Percentiles rank a stretch among this genome's conserved stretches.
Evolutionary conservation across 345 rosid species (phyloP).

Genomic region (Anastatica hierochuntica): DNA sequence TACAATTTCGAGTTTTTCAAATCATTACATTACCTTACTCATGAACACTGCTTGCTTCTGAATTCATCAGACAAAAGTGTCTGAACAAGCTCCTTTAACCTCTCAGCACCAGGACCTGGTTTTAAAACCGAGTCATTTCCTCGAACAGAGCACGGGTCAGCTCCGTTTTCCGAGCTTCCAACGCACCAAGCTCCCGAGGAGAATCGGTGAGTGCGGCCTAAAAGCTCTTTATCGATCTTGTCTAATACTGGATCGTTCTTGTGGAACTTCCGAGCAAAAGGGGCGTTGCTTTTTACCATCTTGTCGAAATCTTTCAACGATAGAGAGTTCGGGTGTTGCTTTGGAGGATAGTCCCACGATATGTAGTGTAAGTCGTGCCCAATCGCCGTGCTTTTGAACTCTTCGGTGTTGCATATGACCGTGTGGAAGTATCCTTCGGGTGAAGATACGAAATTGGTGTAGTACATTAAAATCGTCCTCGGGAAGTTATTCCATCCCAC

Average conservation of each 20-base stretch:
- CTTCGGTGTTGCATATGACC: slow-evolving; percentile 68
- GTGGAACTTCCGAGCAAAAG: slow-evolving; percentile 81
- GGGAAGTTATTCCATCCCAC: slow-evolving; percentile 98
- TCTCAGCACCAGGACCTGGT: slow-evolving; percentile 68
- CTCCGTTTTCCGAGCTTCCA: slow-evolving; percentile 19
- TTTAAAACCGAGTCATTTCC: slow-evolving; percentile 35
- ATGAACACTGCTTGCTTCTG: slow-evolving; percentile 44
- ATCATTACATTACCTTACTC: slow-evolving; percentile 11
- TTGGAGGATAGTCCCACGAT: slow-evolving; percentile 89
- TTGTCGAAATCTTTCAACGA: slow-evolving; percentile 43
- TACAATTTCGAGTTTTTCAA: slow-evolving; percentile 17
- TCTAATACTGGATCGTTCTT: slow-evolving; percentile 54
- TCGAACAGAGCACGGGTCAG: slow-evolving; percentile 1
- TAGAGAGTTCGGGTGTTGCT: slow-evolving; percentile 86
- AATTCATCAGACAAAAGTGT: slow-evolving; percentile 48
- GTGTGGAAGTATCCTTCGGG: slow-evolving; percentile 95
- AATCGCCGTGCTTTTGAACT: slow-evolving; percentile 61
- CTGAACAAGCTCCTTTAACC: slow-evolving; percentile 44
- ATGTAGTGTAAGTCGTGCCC: slow-evolving; percentile 93
- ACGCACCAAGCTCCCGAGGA: slow-evolving; percentile 61
- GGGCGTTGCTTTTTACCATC: slow-evolving; percentile 72
- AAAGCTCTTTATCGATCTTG: slow-evolving; percentile 70
- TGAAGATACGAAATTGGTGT: slow-evolving; percentile 79
- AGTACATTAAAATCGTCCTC: slow-evolving; percentile 72
- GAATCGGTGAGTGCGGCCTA: slow-evolving; percentile 46